These are phyloP conservation scores for Penicillium goetzii DNA, from an alignment of 495 filamentous ascomycete genomes.

Conservation along the genomic window DNA sequence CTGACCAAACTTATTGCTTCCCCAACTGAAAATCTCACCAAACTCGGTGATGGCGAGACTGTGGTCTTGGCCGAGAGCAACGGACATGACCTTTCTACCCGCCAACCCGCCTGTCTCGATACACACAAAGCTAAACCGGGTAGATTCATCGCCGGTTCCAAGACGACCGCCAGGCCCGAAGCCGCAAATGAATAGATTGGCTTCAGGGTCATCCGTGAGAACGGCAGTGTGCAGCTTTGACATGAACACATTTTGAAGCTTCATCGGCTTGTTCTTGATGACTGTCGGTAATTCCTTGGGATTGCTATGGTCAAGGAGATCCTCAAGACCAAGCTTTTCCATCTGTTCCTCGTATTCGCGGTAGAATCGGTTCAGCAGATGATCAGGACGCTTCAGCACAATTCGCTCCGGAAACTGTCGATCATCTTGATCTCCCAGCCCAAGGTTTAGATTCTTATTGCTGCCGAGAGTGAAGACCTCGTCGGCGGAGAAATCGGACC, in stretches of 20 bases:
- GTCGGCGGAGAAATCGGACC: constrained; percentile 63
- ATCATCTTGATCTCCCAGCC: constrained; percentile 91
- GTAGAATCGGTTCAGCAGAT: constrained; percentile 72
- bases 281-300: constrained; percentile 63
- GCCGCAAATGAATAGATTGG: constrained; percentile 91
- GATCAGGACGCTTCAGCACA: constrained; percentile 74
- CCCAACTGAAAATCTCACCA: constrained; percentile 91
- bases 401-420: constrained; percentile 90
- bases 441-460: constrained; percentile 91
- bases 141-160: constrained; percentile 86
- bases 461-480: constrained; percentile 93
- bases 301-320: constrained; percentile 27
- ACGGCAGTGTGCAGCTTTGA: constrained; percentile 93
- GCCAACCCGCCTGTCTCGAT: constrained; percentile 72
- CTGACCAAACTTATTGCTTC: constrained; percentile 83
- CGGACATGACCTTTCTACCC: constrained; percentile 68
- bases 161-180: constrained; percentile 89
- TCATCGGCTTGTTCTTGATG: constrained; percentile 67
- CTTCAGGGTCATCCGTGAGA: constrained; percentile 84
- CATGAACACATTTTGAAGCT: constrained; percentile 76
- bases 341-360: constrained; percentile 55
- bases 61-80: constrained; percentile 90
- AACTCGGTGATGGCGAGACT: constrained; percentile 78
- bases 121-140: constrained; percentile 80
- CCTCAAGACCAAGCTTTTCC: constrained; percentile 35